A percentile compares a stretch with the other conserved stretches of the same genome.
Conservation (phyloP, 768 basidiomycete species). For the Collybia nuda region DNA sequence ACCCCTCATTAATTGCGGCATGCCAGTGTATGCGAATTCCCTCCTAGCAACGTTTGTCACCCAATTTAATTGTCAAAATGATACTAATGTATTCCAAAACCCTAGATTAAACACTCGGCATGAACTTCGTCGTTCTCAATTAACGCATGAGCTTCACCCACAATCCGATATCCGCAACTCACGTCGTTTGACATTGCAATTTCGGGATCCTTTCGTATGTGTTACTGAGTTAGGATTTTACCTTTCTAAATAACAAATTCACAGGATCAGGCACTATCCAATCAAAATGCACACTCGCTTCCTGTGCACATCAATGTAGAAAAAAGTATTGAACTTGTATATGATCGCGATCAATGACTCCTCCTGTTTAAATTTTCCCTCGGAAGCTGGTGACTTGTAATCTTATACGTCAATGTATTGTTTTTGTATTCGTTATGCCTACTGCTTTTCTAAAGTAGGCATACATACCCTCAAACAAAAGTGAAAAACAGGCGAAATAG, state of each 20-base stretch:
- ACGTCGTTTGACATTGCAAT: not conserved
- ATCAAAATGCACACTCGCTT: not conserved
- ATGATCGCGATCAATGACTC: too few species aligned
- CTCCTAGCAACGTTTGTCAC: constrained; percentile 34
- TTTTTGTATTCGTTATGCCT: too few species aligned
- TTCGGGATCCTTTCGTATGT: constrained; percentile 1
- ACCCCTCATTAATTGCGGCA: not conserved
- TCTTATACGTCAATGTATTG: too few species aligned
- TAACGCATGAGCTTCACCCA: not conserved
- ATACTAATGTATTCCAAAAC: not conserved
- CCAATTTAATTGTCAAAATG: not conserved
- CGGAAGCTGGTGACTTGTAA: too few species aligned
- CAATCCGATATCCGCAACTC: not conserved
- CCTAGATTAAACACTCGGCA: constrained; percentile 19
- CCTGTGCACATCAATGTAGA: constrained; percentile 19
- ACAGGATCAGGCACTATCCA: not conserved
- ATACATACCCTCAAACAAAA: too few species aligned
- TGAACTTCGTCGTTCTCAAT: constrained; percentile 14
- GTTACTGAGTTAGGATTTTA: not conserved
- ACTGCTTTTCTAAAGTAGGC: too few species aligned
- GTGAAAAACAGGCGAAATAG: too few species aligned
- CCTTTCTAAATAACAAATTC: not conserved
- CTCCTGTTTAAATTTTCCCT: too few species aligned
- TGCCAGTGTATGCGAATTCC: constrained; percentile 46
- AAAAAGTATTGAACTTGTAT: constrained; percentile 11